phyloP scores from a whole-genome alignment of 257 asterid species.

The Solanum ossicruentum region DNA sequence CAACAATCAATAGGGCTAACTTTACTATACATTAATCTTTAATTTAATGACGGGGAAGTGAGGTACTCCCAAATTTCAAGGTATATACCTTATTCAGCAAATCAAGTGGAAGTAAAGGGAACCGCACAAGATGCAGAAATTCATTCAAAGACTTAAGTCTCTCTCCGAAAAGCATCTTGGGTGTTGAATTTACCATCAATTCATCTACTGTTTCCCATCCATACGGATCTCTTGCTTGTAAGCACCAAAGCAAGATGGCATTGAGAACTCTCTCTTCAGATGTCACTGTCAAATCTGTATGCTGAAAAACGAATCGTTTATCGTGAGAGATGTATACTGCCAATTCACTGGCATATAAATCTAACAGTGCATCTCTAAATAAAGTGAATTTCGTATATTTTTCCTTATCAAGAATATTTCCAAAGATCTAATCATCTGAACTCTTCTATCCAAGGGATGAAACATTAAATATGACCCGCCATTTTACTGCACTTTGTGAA shows the following conservation, averaged over 20 bases:
- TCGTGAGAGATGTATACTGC: slow-evolving; percentile 5
- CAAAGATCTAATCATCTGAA: not conserved
- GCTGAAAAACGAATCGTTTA: slow-evolving; percentile 39
- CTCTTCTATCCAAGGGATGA: not conserved
- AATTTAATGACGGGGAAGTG: not conserved
- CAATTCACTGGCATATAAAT: not conserved
- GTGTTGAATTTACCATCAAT: slow-evolving; percentile 35
- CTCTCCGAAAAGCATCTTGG: slow-evolving; percentile 49
- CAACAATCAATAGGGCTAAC: not conserved
- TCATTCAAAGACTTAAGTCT: slow-evolving; percentile 38
- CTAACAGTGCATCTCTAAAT: not conserved
- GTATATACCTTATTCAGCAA: slow-evolving; percentile 55
- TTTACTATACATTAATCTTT: not conserved
- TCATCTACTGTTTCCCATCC: slow-evolving; percentile 71
- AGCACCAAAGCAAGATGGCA: slow-evolving; percentile 74
- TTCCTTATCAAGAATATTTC: not conserved
- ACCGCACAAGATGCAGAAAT: slow-evolving; percentile 53
- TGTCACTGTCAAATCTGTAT: slow-evolving; percentile 87
- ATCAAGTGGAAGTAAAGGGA: slow-evolving; percentile 56
- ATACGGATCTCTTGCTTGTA: slow-evolving; percentile 46
- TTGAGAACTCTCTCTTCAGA: slow-evolving; percentile 89
- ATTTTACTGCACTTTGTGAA: not conserved
- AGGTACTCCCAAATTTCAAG: not conserved
- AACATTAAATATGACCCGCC: not conserved
- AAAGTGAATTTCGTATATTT: not conserved